Conservation (phyloP, 2,329 filamentous ascomycete species). For the Claviceps pazoutovae region DNA sequence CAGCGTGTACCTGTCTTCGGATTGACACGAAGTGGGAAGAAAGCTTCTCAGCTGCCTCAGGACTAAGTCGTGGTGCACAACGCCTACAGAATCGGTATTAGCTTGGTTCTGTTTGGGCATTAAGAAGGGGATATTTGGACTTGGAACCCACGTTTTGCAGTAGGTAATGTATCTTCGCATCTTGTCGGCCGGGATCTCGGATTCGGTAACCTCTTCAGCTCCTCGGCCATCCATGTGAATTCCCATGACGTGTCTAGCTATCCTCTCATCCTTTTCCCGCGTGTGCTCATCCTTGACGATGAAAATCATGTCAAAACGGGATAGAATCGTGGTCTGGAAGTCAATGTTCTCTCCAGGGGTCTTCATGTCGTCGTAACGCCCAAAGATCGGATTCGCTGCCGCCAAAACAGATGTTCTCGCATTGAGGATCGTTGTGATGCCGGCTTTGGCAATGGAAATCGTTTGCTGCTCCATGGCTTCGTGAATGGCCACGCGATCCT, state of each 20-base stretch:
- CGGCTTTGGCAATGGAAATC: conserved; percentile 96
- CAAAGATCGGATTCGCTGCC: conserved; percentile 94
- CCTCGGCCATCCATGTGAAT: conserved; percentile 89
- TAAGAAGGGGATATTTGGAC: conserved; percentile 37
- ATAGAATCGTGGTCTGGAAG: conserved; percentile 96
- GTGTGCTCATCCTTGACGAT: conserved; percentile 95
- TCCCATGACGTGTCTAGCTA: conserved; percentile 92
- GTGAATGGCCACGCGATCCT: conserved; percentile 94
- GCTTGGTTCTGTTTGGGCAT: conserved; percentile 4
- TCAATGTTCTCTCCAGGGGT: conserved; percentile 97
- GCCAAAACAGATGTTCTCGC: conserved; percentile 89
- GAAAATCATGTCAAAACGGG: conserved; percentile 99
- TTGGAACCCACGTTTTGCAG: conserved; percentile 65
- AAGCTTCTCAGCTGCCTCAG: conserved; percentile 87
- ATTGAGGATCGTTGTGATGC: conserved; percentile 96
- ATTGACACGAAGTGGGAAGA: conserved; percentile 97
- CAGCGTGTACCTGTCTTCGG: conserved; percentile 80
- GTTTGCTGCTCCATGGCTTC: conserved; percentile 99
- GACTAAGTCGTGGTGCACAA: conserved; percentile 80
- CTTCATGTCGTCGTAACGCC: conserved; percentile 95
- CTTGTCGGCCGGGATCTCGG: conserved; percentile 87
- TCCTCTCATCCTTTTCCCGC: conserved; percentile 74
- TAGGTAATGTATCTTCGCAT: conserved; percentile 97
- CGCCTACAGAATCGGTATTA: conserved; percentile 40
- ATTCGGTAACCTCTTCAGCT: conserved; percentile 66